Evolutionary conservation across 2,329 filamentous ascomycete genomes (phyloP), one percentile per base, ranked within the genome.

Genomic region (Magnaporthiopsis rhizophila): DNA sequence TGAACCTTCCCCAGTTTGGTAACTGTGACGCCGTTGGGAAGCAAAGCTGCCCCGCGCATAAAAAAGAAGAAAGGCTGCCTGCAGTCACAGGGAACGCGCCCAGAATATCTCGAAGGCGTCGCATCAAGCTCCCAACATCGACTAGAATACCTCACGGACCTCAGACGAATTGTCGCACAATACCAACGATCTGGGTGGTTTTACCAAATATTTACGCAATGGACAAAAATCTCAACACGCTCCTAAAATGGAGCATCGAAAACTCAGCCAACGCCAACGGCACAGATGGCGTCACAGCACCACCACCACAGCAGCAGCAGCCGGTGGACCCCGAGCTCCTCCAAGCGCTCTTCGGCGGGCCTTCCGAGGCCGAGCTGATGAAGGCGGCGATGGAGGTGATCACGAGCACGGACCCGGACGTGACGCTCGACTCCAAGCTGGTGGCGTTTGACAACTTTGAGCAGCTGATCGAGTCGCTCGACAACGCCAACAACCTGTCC

Each of bases 401-500:
- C 72, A 83, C 81, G 12, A 86, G 86, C 24, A 53, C 50, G 1
- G 81, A 84, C 70, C 79, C 86, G 11, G 83, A 89, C 65, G 79
- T 89, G 64, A 83, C 85, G 4, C 81, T 94, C 62, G 89, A 92
- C 58, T 86, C 91, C 77, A 92, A 91, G 75, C 78, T 96, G 64
- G 85, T 88, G 65, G 93, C 93, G 53, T 96, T 96, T 77, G 93
- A 97, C 83, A 97, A 97, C 79, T 89, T 97, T 67, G 93, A 97
- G 79, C 91, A 96, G 76, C 81, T 97, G 65, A 89, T 97, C 71
- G 92, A 97, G 80, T 87, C 86, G 67, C 86, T 98, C 70, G 95
- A 99, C 81, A 99, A 99, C 75, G 94, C 95, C 65, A 99, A 98
- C 81, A 96, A 97, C 78, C 85, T 99, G 70, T 87, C 87, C 68